Evolutionary conservation across 805 yeast genomes (phyloP), one percentile per base, ranked within the genome.

Genomic region (Lipomyces sp.): DNA sequence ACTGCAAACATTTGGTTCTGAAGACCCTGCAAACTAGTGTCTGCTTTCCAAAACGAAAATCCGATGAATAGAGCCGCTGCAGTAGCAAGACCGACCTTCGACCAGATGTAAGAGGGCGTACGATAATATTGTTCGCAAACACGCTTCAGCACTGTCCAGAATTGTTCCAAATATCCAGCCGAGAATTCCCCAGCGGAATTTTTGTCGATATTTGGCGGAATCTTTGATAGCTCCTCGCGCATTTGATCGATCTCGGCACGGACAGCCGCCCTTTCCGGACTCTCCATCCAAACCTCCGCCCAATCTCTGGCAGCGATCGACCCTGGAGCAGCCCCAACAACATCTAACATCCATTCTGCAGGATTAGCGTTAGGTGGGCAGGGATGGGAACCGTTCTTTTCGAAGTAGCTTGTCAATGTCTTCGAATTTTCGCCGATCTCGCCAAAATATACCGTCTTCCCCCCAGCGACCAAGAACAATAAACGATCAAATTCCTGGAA

Each of bases 261-360:
- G 45, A 89, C 85, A 5, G 82, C 86, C 62, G 78, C 74, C 72
- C 84, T 85, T 75, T 91, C 92, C 0, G 77, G 77, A 48, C 96
- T 90, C 58, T 83, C 82, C 76, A 84, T 78, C 97, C 97, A 90
- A 61, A 89, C 92, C 73, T 90, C 87, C 35, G 59, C 72, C 73
- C 75, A 77, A 59, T 78, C 78, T 29, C 64, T 60, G 33, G 64
- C 71, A 11, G 78, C 77, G 10, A 64, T 64, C 8, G 77, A 72
- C 30, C 77, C 80, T 59, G 79, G 79, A 53, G 76, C 79, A 63
- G 80, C 81, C 39, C 84, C 82, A 62, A 75, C 73, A n/a, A 72
- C 75, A 55, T 89, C 89, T 78, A 92, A 81, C 96, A 92, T 92
- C 95, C 96, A 92, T 80, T 91, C 97, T 13, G 93, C 94, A 39